These are phyloP conservation scores for Neurospora pannonica DNA, from an alignment of 495 filamentous ascomycete genomes.

Conservation along the genomic window DNA sequence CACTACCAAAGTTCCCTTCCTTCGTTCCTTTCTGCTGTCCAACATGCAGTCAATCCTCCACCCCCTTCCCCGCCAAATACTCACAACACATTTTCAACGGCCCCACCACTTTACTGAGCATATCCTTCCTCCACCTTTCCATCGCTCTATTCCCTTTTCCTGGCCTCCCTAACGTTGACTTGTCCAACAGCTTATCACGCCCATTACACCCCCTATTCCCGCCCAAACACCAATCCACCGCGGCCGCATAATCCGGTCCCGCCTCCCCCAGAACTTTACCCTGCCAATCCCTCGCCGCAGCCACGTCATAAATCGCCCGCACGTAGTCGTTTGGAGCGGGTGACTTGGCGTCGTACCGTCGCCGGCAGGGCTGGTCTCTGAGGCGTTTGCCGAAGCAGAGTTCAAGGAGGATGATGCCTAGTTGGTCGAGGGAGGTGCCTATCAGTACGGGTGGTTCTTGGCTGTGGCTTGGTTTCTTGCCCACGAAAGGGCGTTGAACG, in stretches of 20 bases:
- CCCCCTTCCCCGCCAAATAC: neutral
- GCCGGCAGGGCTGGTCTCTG: conserved; percentile 10
- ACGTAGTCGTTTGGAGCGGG: neutral
- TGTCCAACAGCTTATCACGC: neutral
- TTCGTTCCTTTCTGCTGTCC: too few species aligned
- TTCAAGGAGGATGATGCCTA: conserved; percentile 27
- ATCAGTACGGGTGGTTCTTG: neutral
- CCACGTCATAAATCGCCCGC: neutral
- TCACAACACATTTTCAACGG: neutral
- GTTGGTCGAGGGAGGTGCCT: neutral
- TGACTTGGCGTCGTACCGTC: neutral
- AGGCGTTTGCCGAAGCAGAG: conserved; percentile 27
- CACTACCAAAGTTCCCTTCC: too few species aligned
- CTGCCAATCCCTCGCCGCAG: neutral
- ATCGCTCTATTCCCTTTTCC: neutral
- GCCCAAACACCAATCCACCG: conserved; percentile 28
- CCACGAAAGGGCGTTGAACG: neutral
- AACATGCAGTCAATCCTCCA: neutral
- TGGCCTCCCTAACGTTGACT: neutral
- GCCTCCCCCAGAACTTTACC: conserved; percentile 22
- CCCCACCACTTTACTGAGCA: neutral
- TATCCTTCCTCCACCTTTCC: neutral
- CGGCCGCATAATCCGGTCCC: conserved; percentile 23
- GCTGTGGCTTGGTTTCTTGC: neutral
- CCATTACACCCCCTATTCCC: conserved; percentile 2